Evolutionary conservation across 108 stramenopile species (phyloP).

Genomic region (Fragilaria radians): DNA sequence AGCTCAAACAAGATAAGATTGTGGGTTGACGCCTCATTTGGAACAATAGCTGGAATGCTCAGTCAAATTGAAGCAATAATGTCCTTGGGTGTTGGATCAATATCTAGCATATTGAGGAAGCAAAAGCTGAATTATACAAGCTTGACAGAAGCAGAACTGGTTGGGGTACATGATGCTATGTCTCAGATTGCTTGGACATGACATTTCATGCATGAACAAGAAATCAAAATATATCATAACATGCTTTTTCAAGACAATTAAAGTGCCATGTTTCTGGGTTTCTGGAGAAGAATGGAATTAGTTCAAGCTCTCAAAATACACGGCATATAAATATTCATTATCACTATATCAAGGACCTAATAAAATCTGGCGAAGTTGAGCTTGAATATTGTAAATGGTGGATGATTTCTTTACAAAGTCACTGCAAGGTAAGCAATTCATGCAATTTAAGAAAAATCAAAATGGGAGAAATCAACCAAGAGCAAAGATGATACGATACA

Average conservation of each 20-base stretch:
- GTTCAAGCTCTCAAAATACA: too few relatives aligned
- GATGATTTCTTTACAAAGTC: too few relatives aligned
- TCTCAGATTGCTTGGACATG: slow-evolving; percentile 22
- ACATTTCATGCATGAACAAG: slow-evolving; percentile 40
- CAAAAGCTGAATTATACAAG: slow-evolving; percentile 32
- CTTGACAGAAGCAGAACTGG: slow-evolving; percentile 29
- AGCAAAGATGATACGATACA: too few relatives aligned
- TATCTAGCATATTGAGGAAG: not conserved
- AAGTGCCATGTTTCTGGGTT: slow-evolving; percentile 34
- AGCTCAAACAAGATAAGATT: not conserved
- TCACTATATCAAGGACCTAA: too few relatives aligned
- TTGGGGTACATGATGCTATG: slow-evolving; percentile 2
- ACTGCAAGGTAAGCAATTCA: too few relatives aligned
- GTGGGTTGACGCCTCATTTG: not conserved
- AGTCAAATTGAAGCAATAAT: not conserved
- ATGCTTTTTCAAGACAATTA: slow-evolving; percentile 6
- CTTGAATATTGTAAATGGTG: too few relatives aligned
- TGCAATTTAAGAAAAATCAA: too few relatives aligned
- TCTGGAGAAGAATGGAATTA: slow-evolving; percentile 50
- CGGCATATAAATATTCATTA: too few relatives aligned
- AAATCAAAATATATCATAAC: slow-evolving; percentile 18
- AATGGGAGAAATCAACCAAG: too few relatives aligned
- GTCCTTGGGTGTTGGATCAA: slow-evolving; percentile 27
- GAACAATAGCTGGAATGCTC: not conserved
- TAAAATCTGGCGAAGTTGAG: too few relatives aligned